These are phyloP conservation scores for Backusella psychrophila DNA, from an alignment of 192 early-diverging fungal genomes.

Conservation along the genomic window DNA sequence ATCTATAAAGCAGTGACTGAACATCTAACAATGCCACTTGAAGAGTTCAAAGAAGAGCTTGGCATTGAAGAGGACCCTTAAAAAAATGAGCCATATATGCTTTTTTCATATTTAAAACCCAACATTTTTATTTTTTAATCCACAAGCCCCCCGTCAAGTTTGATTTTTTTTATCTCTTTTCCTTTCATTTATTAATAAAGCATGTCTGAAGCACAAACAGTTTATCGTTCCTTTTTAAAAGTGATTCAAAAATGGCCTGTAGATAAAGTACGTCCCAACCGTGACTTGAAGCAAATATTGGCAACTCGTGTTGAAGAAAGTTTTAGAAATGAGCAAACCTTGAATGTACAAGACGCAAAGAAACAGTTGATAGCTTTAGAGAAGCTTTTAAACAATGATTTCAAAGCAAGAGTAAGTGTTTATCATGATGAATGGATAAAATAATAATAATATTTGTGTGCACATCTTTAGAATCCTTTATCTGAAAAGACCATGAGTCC, in stretches of 20 bases:
- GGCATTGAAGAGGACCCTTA: constrained; percentile 16
- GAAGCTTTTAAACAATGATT: constrained; percentile 46
- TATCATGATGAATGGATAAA: background rate
- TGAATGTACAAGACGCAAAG: constrained; percentile 39
- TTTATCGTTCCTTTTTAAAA: constrained; percentile 60
- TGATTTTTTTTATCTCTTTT: background rate
- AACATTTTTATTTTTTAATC: background rate
- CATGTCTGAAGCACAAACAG: constrained; percentile 24
- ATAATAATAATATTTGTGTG: background rate
- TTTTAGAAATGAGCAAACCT: constrained; percentile 36
- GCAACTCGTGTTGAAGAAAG: constrained; percentile 44
- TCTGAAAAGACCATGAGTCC: constrained; percentile 53
- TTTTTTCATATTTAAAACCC: background rate
- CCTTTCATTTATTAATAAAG: background rate
- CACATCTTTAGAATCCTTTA: constrained; percentile 47
- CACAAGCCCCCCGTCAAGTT: background rate
- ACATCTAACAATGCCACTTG: background rate
- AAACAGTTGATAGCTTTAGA: constrained; percentile 45
- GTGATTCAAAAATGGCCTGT: constrained; percentile 61
- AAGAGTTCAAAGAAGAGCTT: constrained; percentile 1
- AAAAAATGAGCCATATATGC: background rate
- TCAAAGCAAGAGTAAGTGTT: constrained; percentile 46
- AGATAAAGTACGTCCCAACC: constrained; percentile 67
- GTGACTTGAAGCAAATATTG: constrained; percentile 63
- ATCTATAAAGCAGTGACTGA: background rate